Conservation (phyloP, 1,139 yeast genomes). For the Taiozyma sp. region DNA sequence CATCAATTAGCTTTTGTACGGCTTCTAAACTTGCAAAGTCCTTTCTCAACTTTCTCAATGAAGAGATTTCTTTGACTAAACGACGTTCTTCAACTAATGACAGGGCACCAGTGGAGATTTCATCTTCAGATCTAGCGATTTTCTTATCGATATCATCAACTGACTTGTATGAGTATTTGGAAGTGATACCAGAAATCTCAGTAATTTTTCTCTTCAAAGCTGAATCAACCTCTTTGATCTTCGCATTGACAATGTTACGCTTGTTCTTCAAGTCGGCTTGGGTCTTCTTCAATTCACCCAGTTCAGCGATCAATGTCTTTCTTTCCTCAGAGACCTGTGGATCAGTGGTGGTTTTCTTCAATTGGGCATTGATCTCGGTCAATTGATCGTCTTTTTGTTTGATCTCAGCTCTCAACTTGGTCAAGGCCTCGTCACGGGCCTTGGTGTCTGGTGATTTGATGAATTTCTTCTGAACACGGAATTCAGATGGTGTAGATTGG, state of each 20-base stretch:
- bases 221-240: slow-evolving; percentile 67
- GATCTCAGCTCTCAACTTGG: slow-evolving; percentile 60
- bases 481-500: slow-evolving; percentile 5
- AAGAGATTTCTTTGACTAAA: slow-evolving; percentile 78
- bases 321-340: slow-evolving; percentile 45
- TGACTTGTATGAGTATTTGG: slow-evolving; percentile 65
- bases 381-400: slow-evolving; percentile 55
- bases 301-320: slow-evolving; percentile 59
- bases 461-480: slow-evolving; percentile 38
- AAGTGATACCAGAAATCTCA: slow-evolving; percentile 63
- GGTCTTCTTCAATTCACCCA: slow-evolving; percentile 57
- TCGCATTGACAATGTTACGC: slow-evolving; percentile 65
- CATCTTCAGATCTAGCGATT: slow-evolving; percentile 64
- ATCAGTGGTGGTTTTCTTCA: slow-evolving; percentile 34
- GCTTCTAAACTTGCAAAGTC: slow-evolving; percentile 73
- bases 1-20: slow-evolving; percentile 76
- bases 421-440: slow-evolving; percentile 52
- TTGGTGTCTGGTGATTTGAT: slow-evolving; percentile 75
- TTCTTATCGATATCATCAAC: slow-evolving; percentile 77
- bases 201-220: slow-evolving; percentile 70
- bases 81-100: slow-evolving; percentile 91
- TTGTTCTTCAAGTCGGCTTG: slow-evolving; percentile 72
- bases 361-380: slow-evolving; percentile 29
- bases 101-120: slow-evolving; percentile 75
- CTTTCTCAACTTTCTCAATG: slow-evolving; percentile 76